phyloP scores from a whole-genome alignment of 805 yeast species.

The Kockiozyma suomiensis region DNA sequence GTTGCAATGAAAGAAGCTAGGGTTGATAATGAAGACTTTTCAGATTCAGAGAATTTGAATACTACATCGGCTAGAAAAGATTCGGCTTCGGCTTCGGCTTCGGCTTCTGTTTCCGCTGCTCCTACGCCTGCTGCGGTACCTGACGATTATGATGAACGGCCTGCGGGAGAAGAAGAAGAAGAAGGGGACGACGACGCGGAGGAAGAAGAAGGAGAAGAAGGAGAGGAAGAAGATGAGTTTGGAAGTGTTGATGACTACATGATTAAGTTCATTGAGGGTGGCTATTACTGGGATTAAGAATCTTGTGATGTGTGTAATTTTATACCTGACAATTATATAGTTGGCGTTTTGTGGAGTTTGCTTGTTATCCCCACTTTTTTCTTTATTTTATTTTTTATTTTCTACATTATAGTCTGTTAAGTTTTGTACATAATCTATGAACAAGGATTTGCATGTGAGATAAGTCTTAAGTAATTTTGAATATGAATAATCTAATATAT shows the following conservation, averaged over 20 bases:
- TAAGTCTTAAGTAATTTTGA: background rate
- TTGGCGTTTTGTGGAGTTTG: background rate
- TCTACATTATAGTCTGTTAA: background rate
- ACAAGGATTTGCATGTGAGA: background rate
- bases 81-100: slow-evolving; percentile 32
- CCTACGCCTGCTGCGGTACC: slow-evolving; percentile 9
- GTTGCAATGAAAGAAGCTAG: slow-evolving; percentile 84
- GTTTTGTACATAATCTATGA: background rate
- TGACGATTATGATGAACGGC: background rate
- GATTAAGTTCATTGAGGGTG: slow-evolving; percentile 77
- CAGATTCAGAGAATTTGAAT: slow-evolving; percentile 8
- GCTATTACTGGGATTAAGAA: slow-evolving; percentile 33
- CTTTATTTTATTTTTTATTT: no score
- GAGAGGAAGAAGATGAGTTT: slow-evolving; percentile 56
- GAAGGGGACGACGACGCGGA: slow-evolving; percentile 48
- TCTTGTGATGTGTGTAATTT: background rate
- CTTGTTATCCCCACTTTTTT: no score
- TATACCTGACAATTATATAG: background rate
- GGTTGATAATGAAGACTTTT: slow-evolving; percentile 81
- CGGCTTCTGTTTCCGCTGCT: background rate
- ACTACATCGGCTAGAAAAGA: background rate
- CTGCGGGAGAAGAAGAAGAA: background rate
- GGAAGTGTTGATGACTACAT: slow-evolving; percentile 94
- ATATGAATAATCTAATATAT: background rate
- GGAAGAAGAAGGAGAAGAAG: slow-evolving; percentile 40